Base-by-base conservation (phyloP, 768 basidiomycete genomes). In the Mycena amicta region DNA sequence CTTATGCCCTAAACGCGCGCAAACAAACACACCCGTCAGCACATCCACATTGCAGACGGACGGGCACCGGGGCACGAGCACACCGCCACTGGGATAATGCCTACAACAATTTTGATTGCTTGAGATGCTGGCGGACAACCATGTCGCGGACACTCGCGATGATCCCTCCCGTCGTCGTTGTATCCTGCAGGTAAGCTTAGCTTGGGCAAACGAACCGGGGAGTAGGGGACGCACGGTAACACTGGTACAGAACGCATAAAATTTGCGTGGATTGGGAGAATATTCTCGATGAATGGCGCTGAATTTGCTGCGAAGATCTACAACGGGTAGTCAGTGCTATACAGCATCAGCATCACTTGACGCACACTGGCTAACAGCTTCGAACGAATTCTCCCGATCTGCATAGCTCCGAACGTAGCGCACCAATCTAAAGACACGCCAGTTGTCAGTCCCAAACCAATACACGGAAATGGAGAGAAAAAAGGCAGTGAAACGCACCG, bases 121-220 rank as follows among this genome's bases (percentile, higher is more conserved):
- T 88, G 26, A 91, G 78, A 66, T 91, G 88, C 64, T 90, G 85
- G 45, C 90, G 84, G 33, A 90, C 84, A 50, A 92, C 89, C 88
- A 90, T 91, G 67, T 92, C 90, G 37, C 89, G 81, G 50, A 92
- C 90, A 61, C 87, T 89, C 4, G 87, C 87, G 41, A 91, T 86
- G 55, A 91, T 91, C 28, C 89, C 89, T 8, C 83, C 81, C 16
- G 89, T 90, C 5, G 89, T 89, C 5, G 81, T 79, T 3, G 84
- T 85, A 63, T 91, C 89, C 84, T 86, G 57, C 23, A 22, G 30
- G 47, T 52, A 8, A 37, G 18, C 33, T 37, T 37, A 18, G 18
- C 11, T 37, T 37, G 33, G 18, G n/a, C n/a, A n/a, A n/a, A n/a
- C n/a, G n/a, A 16, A 37, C 15, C n/a, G 12, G 30, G 25, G 31